Evolutionary conservation across 1,139 yeast genomes (phyloP).

Genomic region (Pichia sp.): DNA sequence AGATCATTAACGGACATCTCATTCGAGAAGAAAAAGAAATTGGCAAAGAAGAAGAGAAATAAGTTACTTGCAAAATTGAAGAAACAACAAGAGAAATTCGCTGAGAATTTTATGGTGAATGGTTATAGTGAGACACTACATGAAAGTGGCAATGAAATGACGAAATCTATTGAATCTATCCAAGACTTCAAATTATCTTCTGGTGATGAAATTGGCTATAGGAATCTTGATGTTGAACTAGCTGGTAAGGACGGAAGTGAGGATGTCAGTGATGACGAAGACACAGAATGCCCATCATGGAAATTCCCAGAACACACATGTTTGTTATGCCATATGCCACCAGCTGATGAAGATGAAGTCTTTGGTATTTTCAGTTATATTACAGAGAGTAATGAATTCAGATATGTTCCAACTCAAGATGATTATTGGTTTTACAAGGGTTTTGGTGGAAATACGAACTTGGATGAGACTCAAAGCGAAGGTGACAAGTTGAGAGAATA

Average conservation of each 20-base stretch:
- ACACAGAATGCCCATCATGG: constrained; percentile 43
- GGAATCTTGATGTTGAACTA: background rate
- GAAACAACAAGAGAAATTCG: constrained; percentile 40
- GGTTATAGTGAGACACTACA: constrained; percentile 10
- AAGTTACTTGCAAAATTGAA: constrained; percentile 53
- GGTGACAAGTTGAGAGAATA: constrained; percentile 22
- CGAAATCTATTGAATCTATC: constrained; percentile 30
- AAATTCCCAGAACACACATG: constrained; percentile 78
- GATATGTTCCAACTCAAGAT: constrained; percentile 63
- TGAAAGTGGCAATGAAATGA: constrained; percentile 20
- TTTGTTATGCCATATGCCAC: constrained; percentile 84
- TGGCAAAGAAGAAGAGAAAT: constrained; percentile 48
- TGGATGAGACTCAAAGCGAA: constrained; percentile 36
- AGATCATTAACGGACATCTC: constrained; percentile 13
- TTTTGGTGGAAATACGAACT: constrained; percentile 53
- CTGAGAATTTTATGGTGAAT: constrained; percentile 34
- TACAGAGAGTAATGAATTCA: constrained; percentile 56
- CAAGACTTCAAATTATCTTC: constrained; percentile 32
- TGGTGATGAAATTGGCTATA: constrained; percentile 19
- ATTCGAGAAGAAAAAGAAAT: constrained; percentile 42
- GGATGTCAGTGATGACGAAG: constrained; percentile 26
- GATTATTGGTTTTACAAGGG: constrained; percentile 67
- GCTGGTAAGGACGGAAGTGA: constrained; percentile 21
- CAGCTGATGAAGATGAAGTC: constrained; percentile 57
- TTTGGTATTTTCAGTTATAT: constrained; percentile 73